phyloP scores from a whole-genome alignment of 108 stramenopile genomes.

The Seminavis robusta region DNA sequence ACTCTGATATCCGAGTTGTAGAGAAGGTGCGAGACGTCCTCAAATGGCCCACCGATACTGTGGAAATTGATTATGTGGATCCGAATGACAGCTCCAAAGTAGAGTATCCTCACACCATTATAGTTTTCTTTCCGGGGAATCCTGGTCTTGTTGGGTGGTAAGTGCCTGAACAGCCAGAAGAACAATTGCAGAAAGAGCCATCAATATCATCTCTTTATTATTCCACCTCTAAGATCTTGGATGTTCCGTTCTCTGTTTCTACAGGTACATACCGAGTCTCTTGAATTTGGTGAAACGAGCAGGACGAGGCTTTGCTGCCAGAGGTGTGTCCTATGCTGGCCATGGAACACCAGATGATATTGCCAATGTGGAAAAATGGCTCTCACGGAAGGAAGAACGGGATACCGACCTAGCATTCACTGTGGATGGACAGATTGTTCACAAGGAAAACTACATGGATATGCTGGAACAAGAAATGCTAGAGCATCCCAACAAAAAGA shows the following conservation, averaged over 20 bases:
- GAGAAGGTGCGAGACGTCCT: too few species aligned
- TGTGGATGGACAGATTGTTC: constrained; percentile 69
- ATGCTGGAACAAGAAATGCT: constrained; percentile 21
- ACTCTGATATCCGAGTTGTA: too few species aligned
- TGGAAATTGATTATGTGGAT: constrained; percentile 38
- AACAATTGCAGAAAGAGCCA: too few species aligned
- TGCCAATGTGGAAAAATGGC: constrained; percentile 6
- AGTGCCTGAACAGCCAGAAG: too few species aligned
- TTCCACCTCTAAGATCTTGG: too few species aligned
- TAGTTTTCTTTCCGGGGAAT: constrained; percentile 81
- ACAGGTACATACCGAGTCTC: too few species aligned
- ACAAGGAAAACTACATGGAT: constrained; percentile 74
- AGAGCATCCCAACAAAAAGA: neutral
- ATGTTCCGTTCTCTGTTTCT: too few species aligned
- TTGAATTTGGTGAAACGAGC: constrained; percentile 44
- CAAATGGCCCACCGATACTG: constrained; percentile 68
- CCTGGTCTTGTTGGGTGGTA: constrained; percentile 79
- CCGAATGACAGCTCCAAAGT: neutral
- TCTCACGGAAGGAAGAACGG: neutral
- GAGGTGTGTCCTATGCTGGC: constrained; percentile 70
- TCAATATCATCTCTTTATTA: too few species aligned
- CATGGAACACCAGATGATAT: constrained; percentile 35
- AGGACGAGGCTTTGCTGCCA: constrained; percentile 52
- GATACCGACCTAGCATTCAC: constrained; percentile 55
- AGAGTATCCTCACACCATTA: constrained; percentile 42